Percentiles rank a stretch among this genome's conserved stretches.
Evolutionary conservation across 345 rosid species (phyloP).

Genomic region (Camelina hispida): DNA sequence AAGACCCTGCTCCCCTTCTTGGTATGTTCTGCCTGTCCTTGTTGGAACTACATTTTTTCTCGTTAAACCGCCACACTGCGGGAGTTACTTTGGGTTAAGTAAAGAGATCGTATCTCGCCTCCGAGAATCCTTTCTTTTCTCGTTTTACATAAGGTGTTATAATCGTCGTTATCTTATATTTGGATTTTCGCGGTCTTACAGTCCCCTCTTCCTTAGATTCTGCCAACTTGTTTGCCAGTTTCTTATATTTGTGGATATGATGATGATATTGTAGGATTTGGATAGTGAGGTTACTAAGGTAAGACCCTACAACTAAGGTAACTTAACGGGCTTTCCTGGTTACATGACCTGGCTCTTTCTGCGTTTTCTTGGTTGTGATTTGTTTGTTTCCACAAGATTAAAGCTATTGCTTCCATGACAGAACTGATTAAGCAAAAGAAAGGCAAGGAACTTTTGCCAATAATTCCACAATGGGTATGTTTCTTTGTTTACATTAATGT

Average conservation of each 20-base stretch:
- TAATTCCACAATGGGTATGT: constrained; percentile 94
- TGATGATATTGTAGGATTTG: constrained; percentile 70
- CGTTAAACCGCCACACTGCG: too few relatives aligned
- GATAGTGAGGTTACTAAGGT: constrained; percentile 91
- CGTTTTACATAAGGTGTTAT: too few relatives aligned
- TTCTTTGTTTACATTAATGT: constrained; percentile 14
- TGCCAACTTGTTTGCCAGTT: neutral
- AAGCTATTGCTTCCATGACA: constrained; percentile 77
- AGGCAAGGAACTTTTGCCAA: constrained; percentile 63
- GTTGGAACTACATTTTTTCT: too few relatives aligned
- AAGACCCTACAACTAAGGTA: constrained; percentile 95
- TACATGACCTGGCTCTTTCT: constrained; percentile 10
- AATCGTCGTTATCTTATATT: too few relatives aligned
- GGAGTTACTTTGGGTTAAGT: too few relatives aligned
- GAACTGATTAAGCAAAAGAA: constrained; percentile 69
- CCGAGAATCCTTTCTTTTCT: too few relatives aligned
- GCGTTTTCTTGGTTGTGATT: constrained; percentile 21
- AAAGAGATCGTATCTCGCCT: too few relatives aligned
- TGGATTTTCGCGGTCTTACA: too few relatives aligned
- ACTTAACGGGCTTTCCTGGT: neutral
- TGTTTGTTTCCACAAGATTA: constrained; percentile 65
- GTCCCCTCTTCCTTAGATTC: too few relatives aligned
- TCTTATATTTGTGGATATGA: constrained; percentile 29
- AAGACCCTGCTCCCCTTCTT: constrained; percentile 50
- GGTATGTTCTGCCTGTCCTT: too few relatives aligned